Evolutionary conservation across 73 alveolate species (phyloP), one percentile per base, ranked within the genome.

Genomic region (Tetrahymena thermophila): DNA sequence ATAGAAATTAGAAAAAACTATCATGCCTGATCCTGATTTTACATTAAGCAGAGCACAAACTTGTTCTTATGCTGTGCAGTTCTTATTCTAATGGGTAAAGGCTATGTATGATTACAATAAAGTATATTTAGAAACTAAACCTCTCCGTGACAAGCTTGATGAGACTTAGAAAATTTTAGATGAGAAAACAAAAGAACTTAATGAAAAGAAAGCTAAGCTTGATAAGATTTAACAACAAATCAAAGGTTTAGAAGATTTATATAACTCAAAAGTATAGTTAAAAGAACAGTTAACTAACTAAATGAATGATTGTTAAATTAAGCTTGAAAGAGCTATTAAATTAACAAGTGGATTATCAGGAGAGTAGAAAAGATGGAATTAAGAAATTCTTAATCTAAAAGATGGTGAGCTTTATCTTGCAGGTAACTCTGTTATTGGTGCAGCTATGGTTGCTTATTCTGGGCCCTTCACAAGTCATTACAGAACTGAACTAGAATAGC

Each of bases 31-130:
- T 50, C 89, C 96, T 21, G 97, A 95, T 42, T 95, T 95, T 89
- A 85, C 97, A 38, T 85, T 89, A 16, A 95, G 93, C 43, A 95
- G 97, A 95, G 97, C 97, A 15, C 43, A 85, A 37, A 56, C 93
- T 85, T 89, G 95, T 16, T 71, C 95, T 43, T 85, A 40, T n/a
- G 97, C 97, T 35, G 97, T 95, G 4, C 42, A 95, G 55, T 55
- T 50, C 42, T 56, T 95, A 85, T 95, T 85, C 85, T 84, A 93
- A 85, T 95, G 97, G 97, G 95, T 95, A 34, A 95, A 56, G 25
- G 97, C 97, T 37, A 95, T 95, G 93, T 95, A 95, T 85, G 97
- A 95, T 89, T 95, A 95, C 35, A 34, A 95, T 56, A 95, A 56
- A 93, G 97, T 95, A 0, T 89, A 35, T 44, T 3, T 93, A 23